Percentiles rank a stretch among this genome's conserved stretches.
phyloP scores from a whole-genome alignment of 768 basidiomycete genomes.

The Rhodotorula graminis region DNA sequence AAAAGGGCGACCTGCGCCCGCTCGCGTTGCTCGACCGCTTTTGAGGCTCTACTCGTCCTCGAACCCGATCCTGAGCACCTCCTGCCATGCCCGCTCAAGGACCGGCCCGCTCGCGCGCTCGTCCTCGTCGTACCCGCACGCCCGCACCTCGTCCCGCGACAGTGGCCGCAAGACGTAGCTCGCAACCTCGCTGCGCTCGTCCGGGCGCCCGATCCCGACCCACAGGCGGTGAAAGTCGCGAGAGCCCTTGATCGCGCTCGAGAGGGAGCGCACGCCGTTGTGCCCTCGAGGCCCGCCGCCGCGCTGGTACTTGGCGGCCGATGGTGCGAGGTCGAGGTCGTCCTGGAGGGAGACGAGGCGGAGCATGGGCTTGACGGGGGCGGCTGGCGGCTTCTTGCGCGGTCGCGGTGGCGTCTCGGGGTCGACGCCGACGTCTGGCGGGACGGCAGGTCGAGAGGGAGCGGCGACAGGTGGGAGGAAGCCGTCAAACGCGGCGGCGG shows the following conservation, averaged over 20 bases:
- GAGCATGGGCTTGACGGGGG: slow-evolving; percentile 5
- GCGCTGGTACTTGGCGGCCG: slow-evolving; percentile 8
- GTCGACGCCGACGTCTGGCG: not conserved
- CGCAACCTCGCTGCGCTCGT: slow-evolving; percentile 12
- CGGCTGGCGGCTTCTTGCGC: not conserved
- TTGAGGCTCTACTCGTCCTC: slow-evolving; percentile 18
- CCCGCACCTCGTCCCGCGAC: slow-evolving; percentile 9
- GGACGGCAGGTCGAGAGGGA: not conserved
- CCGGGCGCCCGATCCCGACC: slow-evolving; percentile 32
- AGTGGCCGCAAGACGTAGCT: slow-evolving; percentile 28
- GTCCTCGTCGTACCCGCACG: slow-evolving; percentile 17
- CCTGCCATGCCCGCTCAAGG: slow-evolving; percentile 18
- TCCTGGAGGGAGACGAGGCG: slow-evolving; percentile 29
- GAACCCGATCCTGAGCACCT: slow-evolving; percentile 17
- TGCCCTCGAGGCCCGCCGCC: slow-evolving; percentile 30
- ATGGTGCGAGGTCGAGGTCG: slow-evolving; percentile 25
- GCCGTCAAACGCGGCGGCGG: not conserved
- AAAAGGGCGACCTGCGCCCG: too few relatives aligned
- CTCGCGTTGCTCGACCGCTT: too few relatives aligned
- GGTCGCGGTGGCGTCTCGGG: not conserved
- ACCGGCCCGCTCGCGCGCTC: slow-evolving; percentile 1
- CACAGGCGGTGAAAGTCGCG: slow-evolving; percentile 28
- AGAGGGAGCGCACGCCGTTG: slow-evolving; percentile 33
- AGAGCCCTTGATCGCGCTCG: not conserved
- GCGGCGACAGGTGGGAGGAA: slow-evolving; percentile 4